Base-by-base conservation (phyloP, 129 eudicot species). In the Solidago caesia region DNA sequence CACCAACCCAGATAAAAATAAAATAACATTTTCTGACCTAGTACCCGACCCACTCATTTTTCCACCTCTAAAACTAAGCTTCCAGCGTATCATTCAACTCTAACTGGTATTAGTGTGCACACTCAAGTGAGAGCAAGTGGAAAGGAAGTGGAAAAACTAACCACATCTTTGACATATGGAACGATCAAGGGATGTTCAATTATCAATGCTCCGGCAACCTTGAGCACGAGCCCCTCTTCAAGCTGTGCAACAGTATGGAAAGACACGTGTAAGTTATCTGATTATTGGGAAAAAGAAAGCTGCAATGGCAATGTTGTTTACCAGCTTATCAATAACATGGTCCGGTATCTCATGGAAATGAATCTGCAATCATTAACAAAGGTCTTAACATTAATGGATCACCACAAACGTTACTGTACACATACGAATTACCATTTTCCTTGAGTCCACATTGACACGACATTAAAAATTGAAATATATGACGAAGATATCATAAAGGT, bases 131-230 rank as follows among this genome's bases (percentile, higher is more conserved):
- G 48, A 47, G 13, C 14, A 39, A 59, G 33, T 4, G 52, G 1
- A 14, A 21, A 29, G n/a, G 78, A 15, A 58, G 2, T 29, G 2
- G 39, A 29, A 62, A 71, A 73, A 88, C 96, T 16, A 53, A 89
- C 98, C 96, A 92, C 82, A 76, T 87, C 79, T 79, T 92, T 92
- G 65, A 92, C 85, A 60, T 80, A 86, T 26, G 96, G 98, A 79
- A 83, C 70, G 21, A 92, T 75, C 77, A 89, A 74, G 15, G 96
- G 98, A 78, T 92, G 98, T 81, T 92, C 98, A 14, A 92, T 92
- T 49, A 92, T 87, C 71, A 92, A 85, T 7, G 83, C 98, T 27
- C 98, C 98, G 72, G 98, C 96, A 48, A 88, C 96, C 63, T 81
- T 75, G 9, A 92, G 86, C 60, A 89, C 95, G 3, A 71, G 68